Conservation (phyloP, 805 yeast genomes). For the Lachancea mirantina region DNA sequence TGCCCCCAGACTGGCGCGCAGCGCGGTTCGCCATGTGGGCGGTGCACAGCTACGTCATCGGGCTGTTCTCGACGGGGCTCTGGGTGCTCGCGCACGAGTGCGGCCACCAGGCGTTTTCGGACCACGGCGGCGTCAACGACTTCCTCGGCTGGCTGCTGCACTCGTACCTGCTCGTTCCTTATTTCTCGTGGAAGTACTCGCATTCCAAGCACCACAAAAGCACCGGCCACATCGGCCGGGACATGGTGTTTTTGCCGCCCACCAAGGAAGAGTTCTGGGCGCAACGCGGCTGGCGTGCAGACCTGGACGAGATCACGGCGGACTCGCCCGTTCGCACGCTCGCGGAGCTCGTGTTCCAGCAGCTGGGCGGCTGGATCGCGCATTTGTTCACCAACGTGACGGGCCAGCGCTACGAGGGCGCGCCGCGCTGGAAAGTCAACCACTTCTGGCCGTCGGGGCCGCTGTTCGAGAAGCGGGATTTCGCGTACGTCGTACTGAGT, state of each 20-base stretch:
- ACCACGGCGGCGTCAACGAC: constrained; percentile 66
- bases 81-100: constrained; percentile 91
- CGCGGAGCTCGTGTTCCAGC: constrained; percentile 52
- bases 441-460: constrained; percentile 74
- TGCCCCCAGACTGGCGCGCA: constrained; percentile 2
- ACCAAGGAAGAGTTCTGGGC: constrained; percentile 50
- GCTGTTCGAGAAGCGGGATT: constrained; percentile 65
- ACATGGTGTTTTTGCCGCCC: constrained; percentile 78
- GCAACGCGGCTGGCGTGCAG: constrained; percentile 27
- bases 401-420: constrained; percentile 57
- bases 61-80: constrained; percentile 66
- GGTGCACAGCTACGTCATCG: constrained; percentile 45
- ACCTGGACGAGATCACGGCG: constrained; percentile 51
- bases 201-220: constrained; percentile 89
- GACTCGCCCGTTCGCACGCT: constrained; percentile 71
- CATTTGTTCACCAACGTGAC: constrained; percentile 66
- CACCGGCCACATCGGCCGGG: constrained; percentile 75
- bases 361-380: constrained; percentile 68
- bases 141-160: constrained; percentile 78
- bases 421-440: constrained; percentile 42
- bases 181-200: constrained; percentile 78
- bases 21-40: constrained; percentile 55
- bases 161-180: constrained; percentile 73
- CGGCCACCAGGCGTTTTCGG: constrained; percentile 82
- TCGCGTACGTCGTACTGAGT: constrained; percentile 60